Base-by-base conservation (phyloP, 805 yeast genomes). In the Zygoascus ofunaensis region DNA sequence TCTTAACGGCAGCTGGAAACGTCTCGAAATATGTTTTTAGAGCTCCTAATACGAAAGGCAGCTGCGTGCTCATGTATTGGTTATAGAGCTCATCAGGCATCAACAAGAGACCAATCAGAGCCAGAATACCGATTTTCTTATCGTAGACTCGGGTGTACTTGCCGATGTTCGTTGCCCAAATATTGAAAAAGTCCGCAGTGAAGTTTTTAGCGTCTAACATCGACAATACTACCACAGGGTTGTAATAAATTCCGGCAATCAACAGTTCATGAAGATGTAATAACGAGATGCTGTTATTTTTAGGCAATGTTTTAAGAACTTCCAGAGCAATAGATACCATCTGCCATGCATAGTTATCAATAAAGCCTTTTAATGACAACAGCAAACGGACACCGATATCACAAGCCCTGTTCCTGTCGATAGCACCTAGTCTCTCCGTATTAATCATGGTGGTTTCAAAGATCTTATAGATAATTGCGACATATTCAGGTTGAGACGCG, bases 131-230 rank as follows among this genome's bases (percentile, higher is more conserved):
- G 36, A 90, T 63, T 62, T 87, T 89, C 60, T 86, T 70, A 62
- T 90, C 97, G 55, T 74, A 84, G 2, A 86, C 94, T 48, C 94
- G 69, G 19, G 72, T 71, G 53, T 82, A 71, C 22, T 67, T 64
- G 3, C 79, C 73, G 34, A 78, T 64, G 7, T 70, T 54, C 18
- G 71, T 67, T 55, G 82, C 75, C 96, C 96, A 87, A 43, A 69
- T 59, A 21, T 69, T 69, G 55, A 89, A 75, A 54, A 85, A 76
- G 12, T 64, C 54, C 30, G 71, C 70, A 4, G 78, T 58, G 39
- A 69, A 66, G 15, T 69, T 63, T 14, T 61, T 56, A 40, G 71
- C 68, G 47, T 70, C 68, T 48, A 89, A 64, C 4, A 70, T 57
- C 15, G 64, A 59, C 44, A 89, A 56, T 0, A 90, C 71, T 8